Base-by-base conservation (phyloP, 805 yeast genomes). In the Schizosaccharomyces japonicus region DNA sequence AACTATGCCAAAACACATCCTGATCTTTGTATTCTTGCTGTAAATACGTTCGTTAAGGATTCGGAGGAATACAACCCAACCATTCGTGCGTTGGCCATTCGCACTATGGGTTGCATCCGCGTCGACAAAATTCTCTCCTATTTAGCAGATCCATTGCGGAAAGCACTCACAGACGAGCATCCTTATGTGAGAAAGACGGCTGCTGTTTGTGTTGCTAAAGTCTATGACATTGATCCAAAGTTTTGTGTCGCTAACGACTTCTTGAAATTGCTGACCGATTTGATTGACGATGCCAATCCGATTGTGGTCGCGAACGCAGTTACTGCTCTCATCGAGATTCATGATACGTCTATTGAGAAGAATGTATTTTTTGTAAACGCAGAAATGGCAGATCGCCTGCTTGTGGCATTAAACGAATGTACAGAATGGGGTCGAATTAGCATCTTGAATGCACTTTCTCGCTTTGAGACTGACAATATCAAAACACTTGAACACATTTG, bases 351-450 rank as follows among this genome's bases (percentile, higher is more conserved):
- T 52, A 72, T 72, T 5, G 67, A 66, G 47, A 69, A 71, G 17
- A 56, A 70, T 28, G 68, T 70, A 28, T 60, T 74, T 50, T 60
- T 60, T 17, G 63, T 70, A 50, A 64, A 59, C 47, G 53, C 65
- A 2, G 58, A 60, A 5, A 57, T 62, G 3, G 57, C 72, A 31
- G 65, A 62, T 47, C 80, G 76, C 59, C 70, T 90, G 51, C 66
- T 90, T 51, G 67, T 76, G 54, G 93, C 95, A 11, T 67, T 90
- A 53, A 87, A 87, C 61, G 99, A 90, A 64, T 87, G 96, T 64
- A 85, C 96, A 0, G 99, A 90, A 64, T 90, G 99, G 99, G 98
- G 98, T 8, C 72, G 98, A 57, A 80, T 90, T 53, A 74, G 95
- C 1, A 80, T 90, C 40, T 67, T 90, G 50, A 73, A 80, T 1